Conservation (phyloP, 2,329 filamentous ascomycete species). For the Neonectria punicea region DNA sequence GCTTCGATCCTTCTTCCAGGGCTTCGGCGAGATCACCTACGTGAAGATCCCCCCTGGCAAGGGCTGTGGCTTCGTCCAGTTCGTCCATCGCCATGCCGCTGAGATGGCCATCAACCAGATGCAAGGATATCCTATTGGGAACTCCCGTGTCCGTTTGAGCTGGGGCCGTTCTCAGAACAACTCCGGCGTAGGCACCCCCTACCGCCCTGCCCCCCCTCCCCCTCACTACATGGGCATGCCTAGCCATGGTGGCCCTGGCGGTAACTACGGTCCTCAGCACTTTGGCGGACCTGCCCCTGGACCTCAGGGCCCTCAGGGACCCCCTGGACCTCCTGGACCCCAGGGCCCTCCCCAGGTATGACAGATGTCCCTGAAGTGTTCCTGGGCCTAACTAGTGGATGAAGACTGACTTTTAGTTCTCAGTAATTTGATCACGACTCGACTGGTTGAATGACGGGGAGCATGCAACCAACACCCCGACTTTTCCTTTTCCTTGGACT, state of each 20-base stretch:
- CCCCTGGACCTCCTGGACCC: conserved; percentile 52
- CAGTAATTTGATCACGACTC: conserved; percentile 44
- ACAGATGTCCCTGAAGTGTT: neutral
- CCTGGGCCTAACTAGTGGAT: neutral
- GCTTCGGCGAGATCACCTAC: conserved; percentile 99
- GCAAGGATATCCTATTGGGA: conserved; percentile 99
- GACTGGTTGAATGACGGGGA: conserved; percentile 44
- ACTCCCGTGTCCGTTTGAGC: conserved; percentile 95
- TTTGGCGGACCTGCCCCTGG: conserved; percentile 58
- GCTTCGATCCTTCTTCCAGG: conserved; percentile 99
- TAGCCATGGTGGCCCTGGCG: conserved; percentile 54
- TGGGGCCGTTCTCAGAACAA: conserved; percentile 99
- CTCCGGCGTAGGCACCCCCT: conserved; percentile 96
- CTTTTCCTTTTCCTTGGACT: conserved; percentile 43
- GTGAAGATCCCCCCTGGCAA: conserved; percentile 99
- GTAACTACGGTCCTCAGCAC: conserved; percentile 58
- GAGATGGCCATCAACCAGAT: conserved; percentile 99
- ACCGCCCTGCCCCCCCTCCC: conserved; percentile 85
- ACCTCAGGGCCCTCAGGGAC: conserved; percentile 58
- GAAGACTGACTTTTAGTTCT: conserved; percentile 22
- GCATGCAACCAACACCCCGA: conserved; percentile 35
- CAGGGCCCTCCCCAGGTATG: conserved; percentile 54
- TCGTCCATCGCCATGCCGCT: conserved; percentile 96
- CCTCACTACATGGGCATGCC: conserved; percentile 65
- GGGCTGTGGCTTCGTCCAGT: conserved; percentile 98